Percentiles rank a stretch among this genome's conserved stretches.
Conservation (phyloP, 805 yeast genomes). For the Dipodascopsis uninucleata region DNA sequence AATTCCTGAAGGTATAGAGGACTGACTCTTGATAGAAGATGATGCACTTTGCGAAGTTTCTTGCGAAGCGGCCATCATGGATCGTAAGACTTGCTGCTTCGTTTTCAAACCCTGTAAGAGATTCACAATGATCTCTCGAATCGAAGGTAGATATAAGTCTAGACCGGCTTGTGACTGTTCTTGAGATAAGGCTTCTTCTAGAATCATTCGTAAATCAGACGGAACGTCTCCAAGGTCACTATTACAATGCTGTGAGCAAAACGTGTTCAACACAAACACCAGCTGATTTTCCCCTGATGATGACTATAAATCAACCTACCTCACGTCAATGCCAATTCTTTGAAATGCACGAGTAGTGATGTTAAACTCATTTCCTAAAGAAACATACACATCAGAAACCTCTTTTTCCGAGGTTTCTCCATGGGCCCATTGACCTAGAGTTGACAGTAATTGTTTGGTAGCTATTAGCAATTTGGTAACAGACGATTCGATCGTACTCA, state of each 20-base stretch:
- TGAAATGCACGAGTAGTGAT: constrained; percentile 77
- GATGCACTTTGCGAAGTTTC: constrained; percentile 32
- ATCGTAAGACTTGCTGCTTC: constrained; percentile 62
- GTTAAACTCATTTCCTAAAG: constrained; percentile 88
- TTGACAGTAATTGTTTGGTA: constrained; percentile 82
- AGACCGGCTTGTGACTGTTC: constrained; percentile 78
- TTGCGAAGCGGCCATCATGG: constrained; percentile 25
- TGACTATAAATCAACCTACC: constrained; percentile 13
- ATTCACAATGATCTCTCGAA: constrained; percentile 79
- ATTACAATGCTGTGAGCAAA: not conserved
- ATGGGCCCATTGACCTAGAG: constrained; percentile 86
- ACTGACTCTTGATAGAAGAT: constrained; percentile 5
- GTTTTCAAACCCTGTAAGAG: constrained; percentile 73
- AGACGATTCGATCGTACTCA: constrained; percentile 61
- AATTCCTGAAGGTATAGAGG: not conserved
- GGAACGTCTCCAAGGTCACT: constrained; percentile 91
- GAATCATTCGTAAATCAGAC: constrained; percentile 64
- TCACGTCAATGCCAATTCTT: constrained; percentile 70
- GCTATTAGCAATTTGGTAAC: constrained; percentile 77
- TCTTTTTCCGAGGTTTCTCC: constrained; percentile 72
- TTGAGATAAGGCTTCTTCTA: constrained; percentile 83
- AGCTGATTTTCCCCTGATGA: not conserved
- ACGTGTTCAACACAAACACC: not conserved
- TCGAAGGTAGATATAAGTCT: constrained; percentile 75
- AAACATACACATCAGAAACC: constrained; percentile 88